Conservation (phyloP, 2,329 filamentous ascomycete species). For the Fusarium citri region DNA sequence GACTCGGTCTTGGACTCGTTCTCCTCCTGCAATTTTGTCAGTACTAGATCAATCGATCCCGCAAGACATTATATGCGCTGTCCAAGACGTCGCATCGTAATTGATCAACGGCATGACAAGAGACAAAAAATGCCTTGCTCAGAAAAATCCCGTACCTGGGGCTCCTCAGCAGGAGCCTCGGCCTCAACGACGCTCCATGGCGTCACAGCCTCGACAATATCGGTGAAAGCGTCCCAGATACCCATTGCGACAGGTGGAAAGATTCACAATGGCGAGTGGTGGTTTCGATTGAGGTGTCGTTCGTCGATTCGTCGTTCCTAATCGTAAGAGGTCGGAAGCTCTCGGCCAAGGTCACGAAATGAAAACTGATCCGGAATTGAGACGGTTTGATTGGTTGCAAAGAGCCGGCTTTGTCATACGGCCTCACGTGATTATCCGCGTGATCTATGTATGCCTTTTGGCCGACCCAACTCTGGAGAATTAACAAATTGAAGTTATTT, state of each 20-base stretch:
- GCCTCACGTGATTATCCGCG: not conserved
- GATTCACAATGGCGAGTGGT: slow-evolving; percentile 57
- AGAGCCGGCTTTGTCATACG: slow-evolving; percentile 22
- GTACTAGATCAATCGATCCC: slow-evolving; percentile 8
- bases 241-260: slow-evolving; percentile 65
- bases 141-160: slow-evolving; percentile 59
- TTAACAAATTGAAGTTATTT: not conserved
- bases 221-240: slow-evolving; percentile 73
- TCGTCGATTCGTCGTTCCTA: slow-evolving; percentile 50
- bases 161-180: slow-evolving; percentile 75
- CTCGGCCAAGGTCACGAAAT: slow-evolving; percentile 55
- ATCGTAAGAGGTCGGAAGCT: slow-evolving; percentile 56
- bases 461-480: slow-evolving; percentile 17
- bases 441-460: slow-evolving; percentile 22
- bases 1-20: slow-evolving; percentile 64
- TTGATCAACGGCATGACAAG: slow-evolving; percentile 25
- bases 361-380: slow-evolving; percentile 64
- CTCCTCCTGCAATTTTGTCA: slow-evolving; percentile 51
- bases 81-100: slow-evolving; percentile 13
- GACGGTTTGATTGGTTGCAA: slow-evolving; percentile 59
- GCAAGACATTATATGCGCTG: slow-evolving; percentile 3
- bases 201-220: slow-evolving; percentile 72
- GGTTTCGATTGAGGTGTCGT: slow-evolving; percentile 52
- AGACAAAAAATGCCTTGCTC: slow-evolving; percentile 35
- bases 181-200: slow-evolving; percentile 74